A percentile compares a stretch with the other conserved stretches of the same genome.
phyloP scores from a whole-genome alignment of 306 rosid genomes.

The Neltuma alba region DNA sequence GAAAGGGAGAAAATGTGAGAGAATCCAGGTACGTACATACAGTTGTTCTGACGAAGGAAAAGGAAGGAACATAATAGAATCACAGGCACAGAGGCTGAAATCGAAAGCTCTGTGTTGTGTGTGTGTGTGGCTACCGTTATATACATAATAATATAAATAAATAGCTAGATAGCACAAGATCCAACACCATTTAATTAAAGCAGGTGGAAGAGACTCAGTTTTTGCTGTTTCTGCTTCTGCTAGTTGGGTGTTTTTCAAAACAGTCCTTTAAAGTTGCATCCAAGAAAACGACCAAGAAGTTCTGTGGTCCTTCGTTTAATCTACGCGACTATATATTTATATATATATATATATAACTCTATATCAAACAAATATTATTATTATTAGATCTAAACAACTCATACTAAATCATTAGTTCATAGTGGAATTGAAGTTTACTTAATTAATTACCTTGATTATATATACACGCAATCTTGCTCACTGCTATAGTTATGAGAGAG shows the following conservation, averaged over 20 bases:
- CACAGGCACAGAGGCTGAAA: conserved; percentile 48
- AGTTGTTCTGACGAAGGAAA: conserved; percentile 30
- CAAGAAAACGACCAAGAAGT: conserved; percentile 30
- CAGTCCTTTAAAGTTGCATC: conserved; percentile 34
- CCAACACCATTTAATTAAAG: conserved; percentile 53
- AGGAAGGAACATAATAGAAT: conserved; percentile 19
- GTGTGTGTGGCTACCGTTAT: neutral
- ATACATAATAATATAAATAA: conserved; percentile 6
- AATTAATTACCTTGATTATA: too few species aligned
- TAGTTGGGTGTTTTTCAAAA: conserved; percentile 39
- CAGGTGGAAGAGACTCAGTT: conserved; percentile 33
- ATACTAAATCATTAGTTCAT: neutral
- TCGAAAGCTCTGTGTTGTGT: conserved; percentile 31
- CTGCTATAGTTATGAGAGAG: too few species aligned
- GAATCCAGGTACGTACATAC: conserved; percentile 32
- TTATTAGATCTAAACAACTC: neutral
- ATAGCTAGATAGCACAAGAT: conserved; percentile 42
- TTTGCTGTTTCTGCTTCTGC: conserved; percentile 39
- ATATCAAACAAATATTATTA: neutral
- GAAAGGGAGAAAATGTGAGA: conserved; percentile 22
- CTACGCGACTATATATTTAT: neutral
- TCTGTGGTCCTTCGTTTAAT: conserved; percentile 20
- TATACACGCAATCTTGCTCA: too few species aligned
- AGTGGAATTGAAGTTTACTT: neutral
- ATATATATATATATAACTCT: too few species aligned